Conservation (phyloP, 2,329 filamentous ascomycete genomes). For the Botrytis galanthina region DNA sequence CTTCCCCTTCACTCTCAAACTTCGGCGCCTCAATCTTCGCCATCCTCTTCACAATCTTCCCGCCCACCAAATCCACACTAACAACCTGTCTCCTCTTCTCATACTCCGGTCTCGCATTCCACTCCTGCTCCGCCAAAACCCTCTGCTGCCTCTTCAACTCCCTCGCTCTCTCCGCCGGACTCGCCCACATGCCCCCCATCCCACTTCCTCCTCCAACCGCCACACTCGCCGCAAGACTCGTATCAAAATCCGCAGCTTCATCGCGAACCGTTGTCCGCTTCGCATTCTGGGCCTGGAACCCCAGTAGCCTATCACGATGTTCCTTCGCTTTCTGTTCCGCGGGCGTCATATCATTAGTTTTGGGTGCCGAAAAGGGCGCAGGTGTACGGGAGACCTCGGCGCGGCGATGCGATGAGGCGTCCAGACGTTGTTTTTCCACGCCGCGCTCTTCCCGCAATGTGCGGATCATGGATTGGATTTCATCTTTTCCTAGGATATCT, state of each 20-base stretch:
- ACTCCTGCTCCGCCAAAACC: conserved; percentile 65
- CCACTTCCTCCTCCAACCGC: conserved; percentile 3
- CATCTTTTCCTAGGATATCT: conserved; percentile 66
- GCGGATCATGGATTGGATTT: conserved; percentile 82
- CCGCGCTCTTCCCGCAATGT: conserved; percentile 83
- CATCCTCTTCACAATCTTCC: conserved; percentile 50
- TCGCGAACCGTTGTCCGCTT: conserved; percentile 67
- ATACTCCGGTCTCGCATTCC: conserved; percentile 65
- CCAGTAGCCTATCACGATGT: conserved; percentile 64
- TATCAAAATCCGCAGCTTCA: conserved; percentile 66
- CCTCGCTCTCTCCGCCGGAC: conserved; percentile 63
- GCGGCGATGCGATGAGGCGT: conserved; percentile 67
- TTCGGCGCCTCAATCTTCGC: conserved; percentile 33
- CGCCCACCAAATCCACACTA: conserved; percentile 64
- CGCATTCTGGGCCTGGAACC: conserved; percentile 69
- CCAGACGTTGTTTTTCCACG: conserved; percentile 77
- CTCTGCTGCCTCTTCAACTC: conserved; percentile 70
- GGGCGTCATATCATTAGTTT: conserved; percentile 32
- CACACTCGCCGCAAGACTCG: conserved; percentile 44
- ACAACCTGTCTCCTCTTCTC: conserved; percentile 69
- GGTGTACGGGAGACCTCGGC: conserved; percentile 63
- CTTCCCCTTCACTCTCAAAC: conserved; percentile 24
- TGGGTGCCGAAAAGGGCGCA: conserved; percentile 56
- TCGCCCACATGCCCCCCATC: conserved; percentile 60
- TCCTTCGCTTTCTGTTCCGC: conserved; percentile 53